A percentile compares a stretch with the other conserved stretches of the same genome.
Conservation (phyloP, 139 green algal species). For the Cymbomonas tetramitiformis region DNA sequence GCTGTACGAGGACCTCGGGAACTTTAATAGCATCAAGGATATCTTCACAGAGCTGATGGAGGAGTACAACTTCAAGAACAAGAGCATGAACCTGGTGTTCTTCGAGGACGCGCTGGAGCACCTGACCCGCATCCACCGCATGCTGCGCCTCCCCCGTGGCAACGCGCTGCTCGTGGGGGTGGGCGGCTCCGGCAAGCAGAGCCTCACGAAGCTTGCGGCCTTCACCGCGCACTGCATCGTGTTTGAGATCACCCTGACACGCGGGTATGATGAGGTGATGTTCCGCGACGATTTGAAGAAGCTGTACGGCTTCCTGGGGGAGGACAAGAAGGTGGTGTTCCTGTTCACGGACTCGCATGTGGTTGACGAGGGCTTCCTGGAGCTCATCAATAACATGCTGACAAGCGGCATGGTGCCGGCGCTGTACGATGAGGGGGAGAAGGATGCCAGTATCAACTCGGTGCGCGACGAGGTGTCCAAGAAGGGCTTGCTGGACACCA, state of each 20-base stretch:
- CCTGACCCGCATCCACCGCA: conserved; percentile 55
- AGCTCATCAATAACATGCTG: conserved; percentile 80
- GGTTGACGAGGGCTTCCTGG: conserved; percentile 66
- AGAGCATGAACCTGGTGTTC: conserved; percentile 61
- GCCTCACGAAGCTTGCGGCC: conserved; percentile 35
- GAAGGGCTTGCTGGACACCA: conserved; percentile 37
- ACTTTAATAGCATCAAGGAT: conserved; percentile 45
- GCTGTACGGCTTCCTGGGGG: conserved; percentile 53
- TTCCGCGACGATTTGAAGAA: conserved; percentile 73
- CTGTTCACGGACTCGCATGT: conserved; percentile 72
- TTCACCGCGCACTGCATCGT: conserved; percentile 51
- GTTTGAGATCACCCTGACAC: conserved; percentile 72
- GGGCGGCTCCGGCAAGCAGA: conserved; percentile 45
- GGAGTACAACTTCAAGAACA: conserved; percentile 42
- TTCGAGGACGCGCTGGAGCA: conserved; percentile 75
- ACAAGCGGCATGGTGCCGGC: conserved; percentile 70
- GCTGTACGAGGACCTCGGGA: conserved; percentile 58
- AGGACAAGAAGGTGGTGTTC: conserved; percentile 59
- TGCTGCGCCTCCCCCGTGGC: conserved; percentile 43
- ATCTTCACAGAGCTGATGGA: conserved; percentile 51
- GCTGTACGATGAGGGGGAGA: conserved; percentile 63
- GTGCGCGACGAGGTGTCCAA: conserved; percentile 37
- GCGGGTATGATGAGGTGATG: conserved; percentile 60
- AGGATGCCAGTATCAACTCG: conserved; percentile 43
- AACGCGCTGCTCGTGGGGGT: conserved; percentile 49